Evolutionary conservation across 73 alveolate species (phyloP).

Genomic region (Blepharisma japonicum): DNA sequence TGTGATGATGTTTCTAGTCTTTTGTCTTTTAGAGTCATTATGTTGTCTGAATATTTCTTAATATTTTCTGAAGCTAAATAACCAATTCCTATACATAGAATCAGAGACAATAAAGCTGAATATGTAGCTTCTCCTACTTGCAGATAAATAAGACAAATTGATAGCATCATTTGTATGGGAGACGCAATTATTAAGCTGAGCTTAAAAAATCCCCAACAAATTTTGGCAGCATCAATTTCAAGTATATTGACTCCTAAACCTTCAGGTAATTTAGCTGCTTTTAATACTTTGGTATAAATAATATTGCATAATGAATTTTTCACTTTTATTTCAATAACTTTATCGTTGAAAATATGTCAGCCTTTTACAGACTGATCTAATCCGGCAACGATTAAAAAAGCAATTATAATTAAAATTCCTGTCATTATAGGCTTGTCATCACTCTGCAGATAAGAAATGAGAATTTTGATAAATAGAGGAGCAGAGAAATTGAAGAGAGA

Average conservation of each 20-base stretch:
- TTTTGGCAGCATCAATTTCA: not conserved
- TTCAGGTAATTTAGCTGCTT: not conserved
- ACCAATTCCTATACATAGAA: slow-evolving; percentile 35
- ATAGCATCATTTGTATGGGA: not conserved
- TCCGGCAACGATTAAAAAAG: no score
- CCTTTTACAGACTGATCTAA: no score
- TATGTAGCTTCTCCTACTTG: slow-evolving; percentile 13
- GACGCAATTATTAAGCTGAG: not conserved
- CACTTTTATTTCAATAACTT: slow-evolving; percentile 13
- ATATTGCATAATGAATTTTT: not conserved
- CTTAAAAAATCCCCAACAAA: not conserved
- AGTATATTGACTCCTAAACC: slow-evolving; percentile 12
- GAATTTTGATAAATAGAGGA: no score
- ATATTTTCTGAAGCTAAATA: not conserved
- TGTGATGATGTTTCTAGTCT: not conserved
- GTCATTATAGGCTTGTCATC: no score
- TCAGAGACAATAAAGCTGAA: not conserved
- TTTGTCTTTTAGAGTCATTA: not conserved
- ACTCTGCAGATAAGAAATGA: no score
- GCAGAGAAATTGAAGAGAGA: no score
- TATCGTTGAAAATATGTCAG: not conserved
- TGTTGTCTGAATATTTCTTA: not conserved
- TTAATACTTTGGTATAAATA: not conserved
- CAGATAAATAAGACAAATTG: not conserved
- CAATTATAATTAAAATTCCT: no score